Evolutionary conservation across 139 green algal species (phyloP).

Genomic region (Chlamydomonas schloesseri): DNA sequence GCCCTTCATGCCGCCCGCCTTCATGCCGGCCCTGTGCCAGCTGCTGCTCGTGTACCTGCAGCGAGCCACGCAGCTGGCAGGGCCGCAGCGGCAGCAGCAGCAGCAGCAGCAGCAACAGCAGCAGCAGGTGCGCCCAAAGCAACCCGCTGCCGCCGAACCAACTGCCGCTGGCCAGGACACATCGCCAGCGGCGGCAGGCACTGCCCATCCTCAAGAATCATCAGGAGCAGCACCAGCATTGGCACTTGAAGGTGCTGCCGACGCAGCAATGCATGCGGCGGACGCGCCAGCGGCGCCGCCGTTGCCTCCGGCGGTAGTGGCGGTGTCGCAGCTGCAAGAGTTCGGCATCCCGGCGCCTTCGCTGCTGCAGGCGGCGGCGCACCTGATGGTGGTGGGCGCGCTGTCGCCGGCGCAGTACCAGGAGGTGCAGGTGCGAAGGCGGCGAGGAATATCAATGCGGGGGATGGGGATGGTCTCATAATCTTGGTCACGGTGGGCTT

Average conservation of each 20-base stretch:
- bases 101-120: not conserved
- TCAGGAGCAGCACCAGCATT: too few relatives aligned
- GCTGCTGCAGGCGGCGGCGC: slow-evolving; percentile 28
- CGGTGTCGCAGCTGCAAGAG: not conserved
- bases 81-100: not conserved
- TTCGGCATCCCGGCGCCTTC: not conserved
- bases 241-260: too few relatives aligned
- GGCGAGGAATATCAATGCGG: too few relatives aligned
- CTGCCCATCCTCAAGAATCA: too few relatives aligned
- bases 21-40: slow-evolving; percentile 21
- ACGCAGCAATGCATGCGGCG: not conserved
- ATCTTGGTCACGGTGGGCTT: too few relatives aligned
- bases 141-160: not conserved
- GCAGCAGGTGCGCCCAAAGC: not conserved
- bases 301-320: not conserved
- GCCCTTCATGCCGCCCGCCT: not conserved
- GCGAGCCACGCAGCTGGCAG: not conserved
- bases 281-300: not conserved
- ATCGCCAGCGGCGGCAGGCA: too few relatives aligned
- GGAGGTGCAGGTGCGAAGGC: slow-evolving; percentile 8
- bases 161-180: too few relatives aligned
- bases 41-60: slow-evolving; percentile 7
- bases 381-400: slow-evolving; percentile 27
- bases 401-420: slow-evolving; percentile 8
- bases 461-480: too few relatives aligned